Evolutionary conservation across 345 rosid species (phyloP).

Genomic region (Lenwebbia sp.): DNA sequence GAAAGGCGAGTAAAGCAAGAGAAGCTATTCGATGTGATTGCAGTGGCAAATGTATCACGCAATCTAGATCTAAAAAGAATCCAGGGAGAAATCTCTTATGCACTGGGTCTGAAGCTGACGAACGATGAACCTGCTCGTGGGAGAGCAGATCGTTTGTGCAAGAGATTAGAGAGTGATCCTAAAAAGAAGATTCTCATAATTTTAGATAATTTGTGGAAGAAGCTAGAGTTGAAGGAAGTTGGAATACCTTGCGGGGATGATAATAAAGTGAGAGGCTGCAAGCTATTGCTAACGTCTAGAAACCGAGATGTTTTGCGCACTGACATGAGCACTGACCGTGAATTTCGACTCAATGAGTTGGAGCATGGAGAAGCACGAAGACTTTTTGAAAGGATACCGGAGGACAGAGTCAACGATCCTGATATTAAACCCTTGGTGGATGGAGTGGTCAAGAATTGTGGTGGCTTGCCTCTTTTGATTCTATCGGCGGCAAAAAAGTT

Average conservation of each 20-base stretch:
- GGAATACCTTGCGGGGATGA: slow-evolving; percentile 5
- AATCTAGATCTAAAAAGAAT: background rate
- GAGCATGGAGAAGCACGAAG: background rate
- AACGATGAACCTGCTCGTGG: background rate
- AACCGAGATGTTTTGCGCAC: background rate
- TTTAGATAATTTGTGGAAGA: slow-evolving; percentile 17
- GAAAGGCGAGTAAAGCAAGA: background rate
- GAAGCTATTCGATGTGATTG: background rate
- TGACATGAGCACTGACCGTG: background rate
- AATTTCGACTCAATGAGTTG: background rate
- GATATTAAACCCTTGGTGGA: rapidly evolving
- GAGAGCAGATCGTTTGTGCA: background rate
- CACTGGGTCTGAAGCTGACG: background rate
- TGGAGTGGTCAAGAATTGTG: slow-evolving; percentile 1
- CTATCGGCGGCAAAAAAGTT: background rate
- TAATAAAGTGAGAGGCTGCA: slow-evolving; percentile 4
- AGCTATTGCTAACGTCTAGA: slow-evolving; percentile 15
- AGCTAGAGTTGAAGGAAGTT: slow-evolving; percentile 1
- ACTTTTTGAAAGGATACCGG: slow-evolving; percentile 10
- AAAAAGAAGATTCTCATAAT: background rate
- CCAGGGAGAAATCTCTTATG: background rate
- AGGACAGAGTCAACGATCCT: background rate
- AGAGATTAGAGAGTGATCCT: background rate
- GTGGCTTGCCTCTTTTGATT: slow-evolving; percentile 11
- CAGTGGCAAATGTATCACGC: background rate